phyloP scores from a whole-genome alignment of 345 rosid species.

The Arabis alpina region DNA sequence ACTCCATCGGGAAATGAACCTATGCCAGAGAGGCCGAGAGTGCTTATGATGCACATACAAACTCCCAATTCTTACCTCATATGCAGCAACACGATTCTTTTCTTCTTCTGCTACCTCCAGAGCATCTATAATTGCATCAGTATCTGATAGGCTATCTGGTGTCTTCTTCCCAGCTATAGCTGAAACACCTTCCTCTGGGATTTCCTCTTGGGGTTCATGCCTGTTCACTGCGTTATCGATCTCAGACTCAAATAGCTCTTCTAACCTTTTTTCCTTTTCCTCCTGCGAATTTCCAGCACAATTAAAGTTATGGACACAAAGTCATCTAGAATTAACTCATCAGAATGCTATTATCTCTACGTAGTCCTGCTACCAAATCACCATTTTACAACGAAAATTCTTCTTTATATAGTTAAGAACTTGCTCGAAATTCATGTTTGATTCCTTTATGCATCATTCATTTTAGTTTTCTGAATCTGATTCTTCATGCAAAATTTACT shows the following conservation, averaged over 20 bases:
- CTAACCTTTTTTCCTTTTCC: slow-evolving; percentile 94
- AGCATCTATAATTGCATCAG: slow-evolving; percentile 82
- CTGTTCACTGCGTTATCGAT: slow-evolving; percentile 71
- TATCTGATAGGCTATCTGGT: slow-evolving; percentile 70
- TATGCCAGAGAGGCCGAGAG: too few relatives aligned
- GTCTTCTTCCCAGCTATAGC: slow-evolving; percentile 89
- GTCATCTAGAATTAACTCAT: slow-evolving; percentile 4
- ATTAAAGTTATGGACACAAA: not conserved
- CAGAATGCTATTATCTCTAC: not conserved
- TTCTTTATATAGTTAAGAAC: not conserved
- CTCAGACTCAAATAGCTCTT: slow-evolving; percentile 91
- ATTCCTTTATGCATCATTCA: not conserved
- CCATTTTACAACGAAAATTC: not conserved
- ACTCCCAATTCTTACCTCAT: slow-evolving; percentile 57
- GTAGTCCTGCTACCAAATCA: not conserved
- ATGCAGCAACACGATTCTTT: slow-evolving; percentile 59
- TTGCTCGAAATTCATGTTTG: slow-evolving; percentile 8
- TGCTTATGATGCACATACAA: not conserved
- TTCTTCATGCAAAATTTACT: slow-evolving; percentile 12
- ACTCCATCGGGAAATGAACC: not conserved
- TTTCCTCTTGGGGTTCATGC: slow-evolving; percentile 66
- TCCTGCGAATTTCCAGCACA: slow-evolving; percentile 63
- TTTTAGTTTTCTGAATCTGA: not conserved
- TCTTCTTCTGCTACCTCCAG: slow-evolving; percentile 79
- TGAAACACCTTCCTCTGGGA: slow-evolving; percentile 93